A percentile compares a stretch with the other conserved stretches of the same genome.
Conservation (phyloP, 2,329 filamentous ascomycete species). For the Pseudocercospora crystallina region DNA sequence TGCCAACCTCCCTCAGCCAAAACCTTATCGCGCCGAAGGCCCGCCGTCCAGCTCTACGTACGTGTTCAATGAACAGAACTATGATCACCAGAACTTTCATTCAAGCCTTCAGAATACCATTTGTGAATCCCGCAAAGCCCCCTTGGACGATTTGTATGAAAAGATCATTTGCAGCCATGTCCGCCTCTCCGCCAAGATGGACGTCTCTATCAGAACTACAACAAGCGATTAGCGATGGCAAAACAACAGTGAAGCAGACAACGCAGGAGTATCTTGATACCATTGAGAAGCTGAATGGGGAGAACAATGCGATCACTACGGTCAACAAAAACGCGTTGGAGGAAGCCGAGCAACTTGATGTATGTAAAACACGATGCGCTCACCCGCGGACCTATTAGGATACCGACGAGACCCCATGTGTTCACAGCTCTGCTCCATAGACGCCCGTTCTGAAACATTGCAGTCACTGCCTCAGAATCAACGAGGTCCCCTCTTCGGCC, state of each 20-base stretch:
- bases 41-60: constrained; percentile 1
- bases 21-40: constrained; percentile 4
- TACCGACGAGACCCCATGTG: no score
- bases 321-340: constrained; percentile 21
- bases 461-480: constrained; percentile 14
- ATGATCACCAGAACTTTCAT: constrained; percentile 2
- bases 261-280: constrained; percentile 20
- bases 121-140: neutral
- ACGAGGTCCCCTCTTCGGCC: constrained; percentile 23
- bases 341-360: constrained; percentile 23
- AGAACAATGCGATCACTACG: constrained; percentile 26
- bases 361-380: neutral
- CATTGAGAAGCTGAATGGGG: constrained; percentile 19
- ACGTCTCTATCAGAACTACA: constrained; percentile 22
- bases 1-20: neutral
- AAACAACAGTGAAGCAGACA: constrained; percentile 15
- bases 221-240: constrained; percentile 12
- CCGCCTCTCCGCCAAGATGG: constrained; percentile 5
- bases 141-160: constrained; percentile 1
- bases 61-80: neutral
- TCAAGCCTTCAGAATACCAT: neutral
- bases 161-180: constrained; percentile 3
- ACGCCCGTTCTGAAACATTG: neutral
- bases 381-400: no score
- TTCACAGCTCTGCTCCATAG: neutral